Conservation (phyloP, 208 protist genomes). For the Blastocrithidia nonstop region DNA sequence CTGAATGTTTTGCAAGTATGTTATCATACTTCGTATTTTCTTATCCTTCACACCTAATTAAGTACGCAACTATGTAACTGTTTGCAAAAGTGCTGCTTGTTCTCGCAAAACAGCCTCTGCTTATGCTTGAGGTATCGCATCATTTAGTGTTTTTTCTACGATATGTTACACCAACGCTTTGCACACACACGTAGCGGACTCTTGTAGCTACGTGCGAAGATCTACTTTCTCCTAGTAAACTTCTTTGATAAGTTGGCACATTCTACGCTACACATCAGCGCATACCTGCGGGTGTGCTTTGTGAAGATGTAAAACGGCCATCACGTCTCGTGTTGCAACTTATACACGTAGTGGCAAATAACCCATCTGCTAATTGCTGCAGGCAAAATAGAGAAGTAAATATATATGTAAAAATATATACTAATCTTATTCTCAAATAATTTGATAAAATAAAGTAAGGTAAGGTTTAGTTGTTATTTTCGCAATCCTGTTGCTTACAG, state of each 20-base stretch:
- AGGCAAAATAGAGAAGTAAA: conserved; percentile 1
- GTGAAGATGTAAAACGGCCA: conserved; percentile 53
- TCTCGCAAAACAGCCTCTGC: conserved; percentile 14
- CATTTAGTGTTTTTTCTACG: conserved; percentile 20
- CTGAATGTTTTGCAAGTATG: conserved; percentile 15
- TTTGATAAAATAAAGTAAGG: not conserved
- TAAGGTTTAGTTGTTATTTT: not conserved
- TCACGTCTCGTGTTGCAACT: conserved; percentile 50
- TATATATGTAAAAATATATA: not conserved
- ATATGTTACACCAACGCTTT: conserved; percentile 21
- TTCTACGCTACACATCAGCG: conserved; percentile 35
- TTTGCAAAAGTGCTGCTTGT: conserved; percentile 15
- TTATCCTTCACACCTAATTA: conserved; percentile 7
- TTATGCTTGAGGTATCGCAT: conserved; percentile 30
- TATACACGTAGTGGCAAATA: conserved; percentile 43
- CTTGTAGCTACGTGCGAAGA: conserved; percentile 9
- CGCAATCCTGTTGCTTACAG: not conserved
- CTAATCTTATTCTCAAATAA: not conserved
- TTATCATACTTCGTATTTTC: conserved; percentile 10
- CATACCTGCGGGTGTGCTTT: conserved; percentile 75
- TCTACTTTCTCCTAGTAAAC: conserved; percentile 26
- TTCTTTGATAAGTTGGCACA: conserved; percentile 28
- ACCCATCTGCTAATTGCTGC: conserved; percentile 40
- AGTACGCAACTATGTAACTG: conserved; percentile 12
- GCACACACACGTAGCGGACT: conserved; percentile 40